A percentile compares a stretch with the other conserved stretches of the same genome.
Conservation (phyloP, 169 alveolate genomes). For the Hepatocystis sp. region DNA sequence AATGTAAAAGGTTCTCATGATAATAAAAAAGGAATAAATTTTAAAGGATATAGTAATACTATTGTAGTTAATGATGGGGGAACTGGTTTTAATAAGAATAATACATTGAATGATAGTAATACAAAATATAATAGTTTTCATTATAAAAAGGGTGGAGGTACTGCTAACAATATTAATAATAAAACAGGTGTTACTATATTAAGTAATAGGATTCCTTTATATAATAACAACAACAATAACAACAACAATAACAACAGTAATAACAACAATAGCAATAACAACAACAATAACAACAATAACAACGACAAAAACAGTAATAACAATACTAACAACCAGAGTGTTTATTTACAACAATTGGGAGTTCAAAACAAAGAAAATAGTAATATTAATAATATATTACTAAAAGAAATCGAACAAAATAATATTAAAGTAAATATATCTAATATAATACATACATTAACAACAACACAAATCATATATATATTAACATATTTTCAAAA, state of each 20-base stretch:
- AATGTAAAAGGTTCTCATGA: slow-evolving; percentile 18
- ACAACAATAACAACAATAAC: neutral
- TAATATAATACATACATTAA: slow-evolving; percentile 52
- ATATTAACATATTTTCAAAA: slow-evolving; percentile 78
- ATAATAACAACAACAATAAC: neutral
- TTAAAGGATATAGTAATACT: slow-evolving; percentile 9
- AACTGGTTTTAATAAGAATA: slow-evolving; percentile 10
- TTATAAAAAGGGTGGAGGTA: neutral
- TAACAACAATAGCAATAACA: slow-evolving; percentile 9
- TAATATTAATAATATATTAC: neutral
- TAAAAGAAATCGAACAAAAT: neutral
- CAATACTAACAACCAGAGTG: neutral
- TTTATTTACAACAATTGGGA: slow-evolving; percentile 21
- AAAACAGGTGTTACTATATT: too few species aligned
- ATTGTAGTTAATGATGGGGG: slow-evolving; percentile 26
- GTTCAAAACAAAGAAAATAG: slow-evolving; percentile 7
- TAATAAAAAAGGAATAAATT: slow-evolving; percentile 2
- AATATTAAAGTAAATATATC: slow-evolving; percentile 20
- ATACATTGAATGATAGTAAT: slow-evolving; percentile 3
- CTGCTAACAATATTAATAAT: slow-evolving; percentile 1
- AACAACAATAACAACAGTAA: slow-evolving; percentile 12
- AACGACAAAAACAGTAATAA: slow-evolving; percentile 1
- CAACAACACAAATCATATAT: slow-evolving; percentile 77
- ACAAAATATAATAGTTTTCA: neutral
- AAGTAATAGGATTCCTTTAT: neutral